Conservation (phyloP, 257 asterid genomes). For the Scutellaria barbata region DNA sequence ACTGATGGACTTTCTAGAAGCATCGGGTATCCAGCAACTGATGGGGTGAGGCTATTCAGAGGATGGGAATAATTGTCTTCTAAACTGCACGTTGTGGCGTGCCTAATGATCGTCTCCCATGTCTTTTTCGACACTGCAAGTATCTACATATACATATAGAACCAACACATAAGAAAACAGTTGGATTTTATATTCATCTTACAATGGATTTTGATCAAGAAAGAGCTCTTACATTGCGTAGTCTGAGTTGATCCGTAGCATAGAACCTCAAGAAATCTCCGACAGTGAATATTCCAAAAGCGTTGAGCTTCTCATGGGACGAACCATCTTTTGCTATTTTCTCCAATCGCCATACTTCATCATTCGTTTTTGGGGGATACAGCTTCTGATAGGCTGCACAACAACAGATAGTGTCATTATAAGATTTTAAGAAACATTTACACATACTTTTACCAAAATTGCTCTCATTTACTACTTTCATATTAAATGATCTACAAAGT, state of each 20-base stretch:
- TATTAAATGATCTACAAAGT: too few relatives aligned
- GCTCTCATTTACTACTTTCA: too few relatives aligned
- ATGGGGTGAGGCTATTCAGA: constrained; percentile 43
- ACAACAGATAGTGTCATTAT: not conserved
- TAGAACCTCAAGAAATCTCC: constrained; percentile 61
- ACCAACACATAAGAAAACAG: constrained; percentile 13
- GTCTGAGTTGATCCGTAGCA: constrained; percentile 41
- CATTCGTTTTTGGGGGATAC: constrained; percentile 63
- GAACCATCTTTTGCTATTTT: constrained; percentile 84
- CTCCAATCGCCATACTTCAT: constrained; percentile 85
- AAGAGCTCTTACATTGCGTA: constrained; percentile 63
- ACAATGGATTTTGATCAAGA: constrained; percentile 23
- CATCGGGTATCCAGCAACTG: constrained; percentile 43
- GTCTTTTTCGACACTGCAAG: constrained; percentile 55
- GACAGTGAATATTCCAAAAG: constrained; percentile 48
- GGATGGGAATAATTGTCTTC: constrained; percentile 59
- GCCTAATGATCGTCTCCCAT: constrained; percentile 69
- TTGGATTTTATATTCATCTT: not conserved
- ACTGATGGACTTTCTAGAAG: constrained; percentile 43
- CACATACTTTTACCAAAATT: too few relatives aligned
- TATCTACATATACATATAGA: constrained; percentile 47
- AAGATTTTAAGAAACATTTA: too few relatives aligned
- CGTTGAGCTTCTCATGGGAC: constrained; percentile 51
- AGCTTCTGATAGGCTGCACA: constrained; percentile 77
- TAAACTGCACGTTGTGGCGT: constrained; percentile 55